Evolutionary conservation across 1,139 yeast genomes (phyloP).

Genomic region (Pichia sp.): DNA sequence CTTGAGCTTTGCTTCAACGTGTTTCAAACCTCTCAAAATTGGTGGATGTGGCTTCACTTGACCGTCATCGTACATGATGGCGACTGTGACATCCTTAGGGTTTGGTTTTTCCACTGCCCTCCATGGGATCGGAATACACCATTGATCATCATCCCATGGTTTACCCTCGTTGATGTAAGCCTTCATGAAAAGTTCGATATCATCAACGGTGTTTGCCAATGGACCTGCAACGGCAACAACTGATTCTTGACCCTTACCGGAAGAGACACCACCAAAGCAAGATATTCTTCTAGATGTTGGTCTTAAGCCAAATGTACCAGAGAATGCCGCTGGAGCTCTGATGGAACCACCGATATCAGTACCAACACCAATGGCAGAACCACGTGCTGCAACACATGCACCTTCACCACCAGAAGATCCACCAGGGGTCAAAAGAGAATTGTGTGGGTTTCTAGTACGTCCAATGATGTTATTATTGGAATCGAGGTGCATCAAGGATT

Average conservation of each 20-base stretch:
- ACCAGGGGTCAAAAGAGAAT: conserved; percentile 48
- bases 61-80: conserved; percentile 39
- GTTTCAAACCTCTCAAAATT: conserved; percentile 39
- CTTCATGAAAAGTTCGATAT: conserved; percentile 58
- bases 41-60: conserved; percentile 53
- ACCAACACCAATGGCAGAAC: conserved; percentile 62
- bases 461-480: conserved; percentile 44
- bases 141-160: conserved; percentile 53
- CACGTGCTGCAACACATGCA: conserved; percentile 57
- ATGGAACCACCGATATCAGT: conserved; percentile 78
- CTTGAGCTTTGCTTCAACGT: conserved; percentile 32
- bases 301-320: conserved; percentile 61
- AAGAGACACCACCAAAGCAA: conserved; percentile 41
- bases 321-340: conserved; percentile 68
- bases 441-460: conserved; percentile 46
- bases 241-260: conserved; percentile 53
- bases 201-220: conserved; percentile 52
- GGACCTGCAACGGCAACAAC: conserved; percentile 61
- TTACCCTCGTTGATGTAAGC: conserved; percentile 50
- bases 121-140: conserved; percentile 50
- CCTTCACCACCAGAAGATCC: conserved; percentile 83
- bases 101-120: conserved; percentile 39
- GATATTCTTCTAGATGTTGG: conserved; percentile 62
- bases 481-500: conserved; percentile 49
- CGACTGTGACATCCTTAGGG: conserved; percentile 36